These are phyloP conservation scores for Immersiella caudata DNA, from an alignment of 495 filamentous ascomycete genomes.

Conservation along the genomic window DNA sequence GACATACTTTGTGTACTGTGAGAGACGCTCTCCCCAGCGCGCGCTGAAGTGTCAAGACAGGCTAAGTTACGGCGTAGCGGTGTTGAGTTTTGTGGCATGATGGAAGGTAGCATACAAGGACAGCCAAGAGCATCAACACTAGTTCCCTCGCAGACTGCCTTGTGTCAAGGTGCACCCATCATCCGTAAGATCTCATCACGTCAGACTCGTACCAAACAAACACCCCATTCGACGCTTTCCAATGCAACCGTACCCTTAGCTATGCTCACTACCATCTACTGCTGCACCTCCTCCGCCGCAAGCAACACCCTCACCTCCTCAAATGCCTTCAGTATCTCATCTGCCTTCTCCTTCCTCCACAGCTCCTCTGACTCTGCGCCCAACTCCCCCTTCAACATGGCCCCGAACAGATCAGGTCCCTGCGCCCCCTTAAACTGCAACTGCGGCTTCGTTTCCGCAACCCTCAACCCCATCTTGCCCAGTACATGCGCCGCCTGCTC, in stretches of 20 bases:
- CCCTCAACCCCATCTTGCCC: slow-evolving; percentile 34
- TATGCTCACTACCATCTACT: not conserved
- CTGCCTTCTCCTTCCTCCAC: slow-evolving; percentile 36
- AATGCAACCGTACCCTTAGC: not conserved
- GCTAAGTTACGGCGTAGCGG: no score
- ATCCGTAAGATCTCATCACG: no score
- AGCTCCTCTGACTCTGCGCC: slow-evolving; percentile 27
- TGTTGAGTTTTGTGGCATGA: no score
- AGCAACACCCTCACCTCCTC: slow-evolving; percentile 39
- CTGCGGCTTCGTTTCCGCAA: slow-evolving; percentile 37
- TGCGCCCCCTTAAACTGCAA: slow-evolving; percentile 33
- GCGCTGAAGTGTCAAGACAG: no score
- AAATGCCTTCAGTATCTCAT: slow-evolving; percentile 32
- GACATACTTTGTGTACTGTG: no score
- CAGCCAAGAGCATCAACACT: no score
- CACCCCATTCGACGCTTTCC: no score
- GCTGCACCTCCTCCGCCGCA: not conserved
- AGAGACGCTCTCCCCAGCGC: no score
- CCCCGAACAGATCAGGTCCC: slow-evolving; percentile 30
- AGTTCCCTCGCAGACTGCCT: no score
- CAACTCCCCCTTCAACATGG: slow-evolving; percentile 36
- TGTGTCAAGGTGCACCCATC: no score
- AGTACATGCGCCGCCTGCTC: slow-evolving; percentile 40
- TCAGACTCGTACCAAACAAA: no score
- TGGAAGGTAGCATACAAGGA: no score